Conservation (phyloP, 164 flowering plant species). For the Sextonia rubra region DNA sequence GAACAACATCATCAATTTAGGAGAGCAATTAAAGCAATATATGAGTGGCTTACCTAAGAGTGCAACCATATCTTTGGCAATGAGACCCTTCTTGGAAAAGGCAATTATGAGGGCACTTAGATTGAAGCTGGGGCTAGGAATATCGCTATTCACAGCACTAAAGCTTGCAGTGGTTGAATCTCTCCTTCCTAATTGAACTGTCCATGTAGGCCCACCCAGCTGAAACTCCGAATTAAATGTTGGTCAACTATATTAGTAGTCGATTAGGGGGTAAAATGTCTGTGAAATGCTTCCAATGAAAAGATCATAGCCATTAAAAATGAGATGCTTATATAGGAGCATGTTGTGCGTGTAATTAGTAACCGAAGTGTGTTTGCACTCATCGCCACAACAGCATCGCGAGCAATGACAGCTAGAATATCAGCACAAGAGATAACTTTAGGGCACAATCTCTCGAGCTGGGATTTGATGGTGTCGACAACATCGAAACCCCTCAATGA, state of each 20-base stretch:
- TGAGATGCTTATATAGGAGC: background rate
- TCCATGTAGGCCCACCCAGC: conserved; percentile 15
- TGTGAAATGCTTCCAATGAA: background rate
- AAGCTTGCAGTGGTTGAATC: conserved; percentile 15
- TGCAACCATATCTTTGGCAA: conserved; percentile 9
- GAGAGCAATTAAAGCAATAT: background rate
- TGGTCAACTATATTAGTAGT: background rate
- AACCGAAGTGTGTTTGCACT: background rate
- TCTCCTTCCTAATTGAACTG: conserved; percentile 14
- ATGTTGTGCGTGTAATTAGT: background rate
- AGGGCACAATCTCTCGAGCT: conserved; percentile 9
- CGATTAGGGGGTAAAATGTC: no score
- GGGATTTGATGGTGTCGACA: conserved; percentile 10
- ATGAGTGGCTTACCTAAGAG: conserved; percentile 9
- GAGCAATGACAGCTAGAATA: conserved; percentile 10
- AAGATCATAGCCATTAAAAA: background rate
- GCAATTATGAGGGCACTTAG: conserved; percentile 8
- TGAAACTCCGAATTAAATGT: conserved; percentile 3
- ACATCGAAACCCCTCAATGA: conserved; percentile 12
- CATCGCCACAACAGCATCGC: conserved; percentile 13
- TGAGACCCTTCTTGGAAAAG: conserved; percentile 9
- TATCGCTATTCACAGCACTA: conserved; percentile 8
- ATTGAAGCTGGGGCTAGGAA: conserved; percentile 1
- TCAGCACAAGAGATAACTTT: conserved; percentile 13
- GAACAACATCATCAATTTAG: background rate